Conservation (phyloP, 2,329 filamentous ascomycete genomes). For the Apiospora kogelbergensis region DNA sequence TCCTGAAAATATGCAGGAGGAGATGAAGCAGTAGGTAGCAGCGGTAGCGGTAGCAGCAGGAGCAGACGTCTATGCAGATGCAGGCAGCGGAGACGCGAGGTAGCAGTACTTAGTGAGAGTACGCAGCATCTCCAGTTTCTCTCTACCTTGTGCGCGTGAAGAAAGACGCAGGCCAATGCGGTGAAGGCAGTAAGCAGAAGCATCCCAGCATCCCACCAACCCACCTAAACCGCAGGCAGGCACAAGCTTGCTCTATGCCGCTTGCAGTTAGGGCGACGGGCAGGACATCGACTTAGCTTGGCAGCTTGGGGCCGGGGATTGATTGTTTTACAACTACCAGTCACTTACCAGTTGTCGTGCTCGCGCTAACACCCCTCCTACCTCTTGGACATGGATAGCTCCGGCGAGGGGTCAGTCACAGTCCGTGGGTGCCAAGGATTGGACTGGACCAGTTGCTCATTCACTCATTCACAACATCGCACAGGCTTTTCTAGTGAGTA, state of each 20-base stretch:
- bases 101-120: background rate
- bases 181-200: conserved; percentile 10
- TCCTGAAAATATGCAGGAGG: conserved; percentile 5
- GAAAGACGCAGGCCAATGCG: background rate
- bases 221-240: background rate
- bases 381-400: background rate
- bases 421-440: background rate
- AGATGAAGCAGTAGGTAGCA: background rate
- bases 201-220: background rate
- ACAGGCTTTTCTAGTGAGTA: background rate
- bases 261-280: background rate
- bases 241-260: background rate
- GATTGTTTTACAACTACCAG: background rate
- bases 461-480: background rate
- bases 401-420: background rate
- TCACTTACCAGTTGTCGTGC: no score
- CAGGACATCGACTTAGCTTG: conserved; percentile 8
- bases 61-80: background rate
- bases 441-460: background rate
- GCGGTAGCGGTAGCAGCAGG: background rate
- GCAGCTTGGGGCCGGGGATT: background rate
- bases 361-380: background rate
- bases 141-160: background rate
- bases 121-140: conserved; percentile 5
- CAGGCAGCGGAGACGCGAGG: conserved; percentile 9